Base-by-base conservation (phyloP, 2,329 filamentous ascomycete genomes). In the Colletotrichum navitas region DNA sequence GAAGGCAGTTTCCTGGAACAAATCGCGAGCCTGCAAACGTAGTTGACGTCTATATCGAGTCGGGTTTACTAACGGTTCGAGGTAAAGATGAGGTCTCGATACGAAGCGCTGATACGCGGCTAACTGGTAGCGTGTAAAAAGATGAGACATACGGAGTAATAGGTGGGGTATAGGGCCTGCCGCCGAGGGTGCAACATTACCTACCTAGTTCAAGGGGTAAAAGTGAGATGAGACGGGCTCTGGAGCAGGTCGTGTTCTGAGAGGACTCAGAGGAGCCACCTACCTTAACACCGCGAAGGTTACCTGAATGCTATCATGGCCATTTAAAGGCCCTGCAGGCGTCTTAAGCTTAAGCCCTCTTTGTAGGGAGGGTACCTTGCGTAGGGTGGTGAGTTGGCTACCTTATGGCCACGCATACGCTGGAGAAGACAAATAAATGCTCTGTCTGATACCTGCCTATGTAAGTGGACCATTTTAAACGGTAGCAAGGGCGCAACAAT, bases 61-160 rank as follows among this genome's bases (percentile, higher is more conserved):
- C 6, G 52, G 52, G n/a, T 29, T 47, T 24, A n/a, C 32, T n/a
- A 51, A 51, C 8, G 32, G 32, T 34, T 56, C 29, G 45, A 39
- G 45, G 43, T 49, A 36, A 29, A 24, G 45, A 51, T 49, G 29
- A 62, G 47, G 41, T 34, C 41, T 26, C 11, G 29, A 61, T 26
- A 62, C 29, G n/a, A 36, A 36, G 45, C 32, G 60, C 60, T 51
- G 60, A 49, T 51, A 39, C 45, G 45, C 60, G 34, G 45, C 29
- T 52, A 52, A 45, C n/a, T 52, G n/a, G n/a, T 52, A 12, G n/a
- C 36, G 12, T 39, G 29, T 29, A 39, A 34, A 32, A 34, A 34
- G 12, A 11, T 41, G 32, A 47, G 59, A 49, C 59, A 18, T n/a
- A 14, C 45, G 21, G 43, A 45, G 59, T 26, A 7, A 39, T 26